Conservation (phyloP, 2,329 filamentous ascomycete species). For the Lachnellula suecica region DNA sequence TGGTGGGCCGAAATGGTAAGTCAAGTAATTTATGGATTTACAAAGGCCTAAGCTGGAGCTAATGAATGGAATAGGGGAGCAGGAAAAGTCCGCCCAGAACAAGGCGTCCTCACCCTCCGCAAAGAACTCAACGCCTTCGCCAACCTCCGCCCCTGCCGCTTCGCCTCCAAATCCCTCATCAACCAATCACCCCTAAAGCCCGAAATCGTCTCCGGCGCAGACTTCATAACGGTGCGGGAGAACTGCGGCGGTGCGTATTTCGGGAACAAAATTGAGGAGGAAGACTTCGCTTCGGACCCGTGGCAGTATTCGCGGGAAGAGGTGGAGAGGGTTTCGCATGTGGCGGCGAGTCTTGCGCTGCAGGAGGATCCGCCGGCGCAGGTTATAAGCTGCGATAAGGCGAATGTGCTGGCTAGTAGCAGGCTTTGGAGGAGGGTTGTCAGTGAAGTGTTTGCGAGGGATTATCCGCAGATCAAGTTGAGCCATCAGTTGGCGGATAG, state of each 20-base stretch:
- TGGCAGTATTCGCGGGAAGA: slow-evolving; percentile 90
- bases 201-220: slow-evolving; percentile 80
- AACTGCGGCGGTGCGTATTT: slow-evolving; percentile 99
- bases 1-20: slow-evolving; percentile 53
- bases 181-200: slow-evolving; percentile 94
- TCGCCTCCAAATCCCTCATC: slow-evolving; percentile 61
- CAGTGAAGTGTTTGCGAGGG: slow-evolving; percentile 74
- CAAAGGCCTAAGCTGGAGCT: too few relatives aligned
- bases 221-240: slow-evolving; percentile 95
- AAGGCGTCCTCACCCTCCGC: slow-evolving; percentile 91
- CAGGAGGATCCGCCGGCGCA: slow-evolving; percentile 56
- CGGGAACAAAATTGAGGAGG: slow-evolving; percentile 92
- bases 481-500: slow-evolving; percentile 89
- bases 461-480: slow-evolving; percentile 81
- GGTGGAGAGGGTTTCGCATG: slow-evolving; percentile 80
- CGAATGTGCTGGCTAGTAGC: slow-evolving; percentile 87
- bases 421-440: slow-evolving; percentile 85
- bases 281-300: slow-evolving; percentile 88
- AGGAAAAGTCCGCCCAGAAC: slow-evolving; percentile 79
- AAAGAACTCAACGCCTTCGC: slow-evolving; percentile 98
- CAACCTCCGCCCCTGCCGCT: slow-evolving; percentile 84
- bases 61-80: slow-evolving; percentile 73
- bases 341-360: slow-evolving; percentile 73
- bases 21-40: too few relatives aligned
- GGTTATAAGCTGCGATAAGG: slow-evolving; percentile 88